These are phyloP conservation scores for Cordyceps tenuipes DNA, from an alignment of 2,329 filamentous ascomycete genomes.

Conservation along the genomic window DNA sequence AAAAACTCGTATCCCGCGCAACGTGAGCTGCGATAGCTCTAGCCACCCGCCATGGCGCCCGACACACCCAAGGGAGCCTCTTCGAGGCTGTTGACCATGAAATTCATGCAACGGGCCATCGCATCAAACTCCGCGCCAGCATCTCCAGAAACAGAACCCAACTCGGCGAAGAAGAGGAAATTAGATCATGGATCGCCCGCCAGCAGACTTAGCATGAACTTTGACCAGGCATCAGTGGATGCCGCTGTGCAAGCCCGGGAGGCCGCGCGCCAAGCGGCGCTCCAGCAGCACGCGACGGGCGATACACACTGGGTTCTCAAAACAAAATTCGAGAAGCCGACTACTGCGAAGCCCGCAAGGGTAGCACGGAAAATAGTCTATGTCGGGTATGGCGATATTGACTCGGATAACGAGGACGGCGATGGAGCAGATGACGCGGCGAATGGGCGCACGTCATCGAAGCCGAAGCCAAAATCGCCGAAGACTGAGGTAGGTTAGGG, in stretches of 20 bases:
- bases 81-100: slow-evolving; percentile 84
- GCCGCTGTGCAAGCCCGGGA: slow-evolving; percentile 60
- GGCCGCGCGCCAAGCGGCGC: slow-evolving; percentile 50
- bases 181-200: slow-evolving; percentile 29
- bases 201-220: slow-evolving; percentile 26
- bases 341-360: slow-evolving; percentile 23
- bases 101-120: slow-evolving; percentile 90
- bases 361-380: slow-evolving; percentile 50
- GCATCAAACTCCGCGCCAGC: slow-evolving; percentile 44
- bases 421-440: slow-evolving; percentile 26
- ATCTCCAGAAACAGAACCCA: slow-evolving; percentile 41
- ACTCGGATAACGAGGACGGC: slow-evolving; percentile 29
- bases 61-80: slow-evolving; percentile 64
- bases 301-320: slow-evolving; percentile 72
- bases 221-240: slow-evolving; percentile 53
- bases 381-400: slow-evolving; percentile 43
- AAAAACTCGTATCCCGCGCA: background rate
- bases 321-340: slow-evolving; percentile 25
- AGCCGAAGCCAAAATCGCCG: slow-evolving; percentile 23
- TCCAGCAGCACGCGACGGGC: slow-evolving; percentile 55
- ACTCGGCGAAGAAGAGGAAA: slow-evolving; percentile 57
- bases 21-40: background rate
- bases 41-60: slow-evolving; percentile 31
- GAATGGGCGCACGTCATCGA: slow-evolving; percentile 30
- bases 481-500: slow-evolving; percentile 22